phyloP scores from a whole-genome alignment of 306 rosid species.

The Begonia masoniana region DNA sequence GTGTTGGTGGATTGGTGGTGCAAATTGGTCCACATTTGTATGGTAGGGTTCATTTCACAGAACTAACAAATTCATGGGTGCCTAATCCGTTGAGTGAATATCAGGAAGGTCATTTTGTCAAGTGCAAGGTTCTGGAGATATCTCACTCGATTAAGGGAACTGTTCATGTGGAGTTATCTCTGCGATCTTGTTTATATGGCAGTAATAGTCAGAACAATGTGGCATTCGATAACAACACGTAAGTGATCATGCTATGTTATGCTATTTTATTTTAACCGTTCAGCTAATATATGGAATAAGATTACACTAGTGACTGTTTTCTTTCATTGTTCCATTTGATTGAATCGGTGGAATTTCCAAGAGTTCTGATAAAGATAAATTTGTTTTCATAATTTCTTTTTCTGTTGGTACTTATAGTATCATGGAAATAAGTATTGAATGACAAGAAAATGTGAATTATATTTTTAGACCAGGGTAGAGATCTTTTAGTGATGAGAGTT shows the following conservation, averaged over 20 bases:
- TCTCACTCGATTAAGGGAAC: slow-evolving; percentile 37
- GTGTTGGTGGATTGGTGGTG: slow-evolving; percentile 74
- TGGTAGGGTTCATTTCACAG: slow-evolving; percentile 79
- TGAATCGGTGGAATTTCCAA: too few relatives aligned
- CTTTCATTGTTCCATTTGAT: too few relatives aligned
- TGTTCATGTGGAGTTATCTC: slow-evolving; percentile 64
- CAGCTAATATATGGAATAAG: too few relatives aligned
- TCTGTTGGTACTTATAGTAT: too few relatives aligned
- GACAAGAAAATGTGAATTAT: too few relatives aligned
- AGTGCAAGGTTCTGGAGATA: slow-evolving; percentile 64
- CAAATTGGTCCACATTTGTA: slow-evolving; percentile 58
- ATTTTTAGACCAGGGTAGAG: too few relatives aligned
- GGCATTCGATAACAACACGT: slow-evolving; percentile 20
- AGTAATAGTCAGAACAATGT: slow-evolving; percentile 19
- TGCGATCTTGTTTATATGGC: slow-evolving; percentile 27
- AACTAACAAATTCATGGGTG: slow-evolving; percentile 51
- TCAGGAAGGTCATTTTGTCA: slow-evolving; percentile 75
- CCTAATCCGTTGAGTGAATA: slow-evolving; percentile 71
- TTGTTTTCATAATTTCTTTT: too few relatives aligned
- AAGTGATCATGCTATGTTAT: slow-evolving; percentile 13
- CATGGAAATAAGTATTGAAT: too few relatives aligned
- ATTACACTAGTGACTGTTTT: too few relatives aligned
- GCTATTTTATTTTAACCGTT: too few relatives aligned
- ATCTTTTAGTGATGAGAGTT: too few relatives aligned
- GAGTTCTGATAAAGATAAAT: too few relatives aligned